A percentile compares a stretch with the other conserved stretches of the same genome.
These are phyloP conservation scores for Thelonectria olida DNA, from an alignment of 2,329 filamentous ascomycete genomes.

Conservation along the genomic window DNA sequence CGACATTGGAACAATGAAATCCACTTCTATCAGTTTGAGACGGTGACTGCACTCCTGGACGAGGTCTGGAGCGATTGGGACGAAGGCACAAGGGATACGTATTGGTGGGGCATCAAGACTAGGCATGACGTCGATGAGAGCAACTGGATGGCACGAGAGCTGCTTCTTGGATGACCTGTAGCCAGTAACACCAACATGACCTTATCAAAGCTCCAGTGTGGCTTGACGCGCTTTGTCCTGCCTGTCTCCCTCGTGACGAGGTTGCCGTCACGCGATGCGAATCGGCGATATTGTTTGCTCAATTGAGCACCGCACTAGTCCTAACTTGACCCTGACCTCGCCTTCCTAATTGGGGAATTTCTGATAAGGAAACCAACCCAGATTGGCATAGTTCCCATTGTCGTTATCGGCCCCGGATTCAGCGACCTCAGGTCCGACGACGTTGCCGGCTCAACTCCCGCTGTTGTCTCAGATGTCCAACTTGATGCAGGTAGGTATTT, in stretches of 20 bases:
- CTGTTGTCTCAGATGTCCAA: no score
- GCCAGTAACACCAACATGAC: neutral
- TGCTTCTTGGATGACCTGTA: slow-evolving; percentile 2
- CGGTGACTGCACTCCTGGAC: slow-evolving; percentile 1
- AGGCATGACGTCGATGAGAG: neutral
- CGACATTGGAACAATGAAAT: slow-evolving; percentile 2
- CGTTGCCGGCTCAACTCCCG: no score
- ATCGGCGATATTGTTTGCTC: neutral
- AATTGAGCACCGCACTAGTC: neutral
- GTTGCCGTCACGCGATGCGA: no score
- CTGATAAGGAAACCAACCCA: neutral
- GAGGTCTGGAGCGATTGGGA: slow-evolving; percentile 8
- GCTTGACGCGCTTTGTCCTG: neutral
- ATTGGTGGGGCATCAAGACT: slow-evolving; percentile 12
- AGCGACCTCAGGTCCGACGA: no score
- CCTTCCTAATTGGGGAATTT: slow-evolving; percentile 15
- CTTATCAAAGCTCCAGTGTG: neutral
- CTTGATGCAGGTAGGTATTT: neutral
- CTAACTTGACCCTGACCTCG: neutral
- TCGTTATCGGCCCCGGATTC: neutral
- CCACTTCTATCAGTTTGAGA: slow-evolving; percentile 9
- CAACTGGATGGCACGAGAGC: slow-evolving; percentile 1
- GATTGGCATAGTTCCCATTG: neutral
- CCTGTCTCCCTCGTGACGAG: neutral
- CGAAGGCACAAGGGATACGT: neutral